Base-by-base conservation (phyloP, 768 basidiomycete species). In the Lactifluus pinguis region DNA sequence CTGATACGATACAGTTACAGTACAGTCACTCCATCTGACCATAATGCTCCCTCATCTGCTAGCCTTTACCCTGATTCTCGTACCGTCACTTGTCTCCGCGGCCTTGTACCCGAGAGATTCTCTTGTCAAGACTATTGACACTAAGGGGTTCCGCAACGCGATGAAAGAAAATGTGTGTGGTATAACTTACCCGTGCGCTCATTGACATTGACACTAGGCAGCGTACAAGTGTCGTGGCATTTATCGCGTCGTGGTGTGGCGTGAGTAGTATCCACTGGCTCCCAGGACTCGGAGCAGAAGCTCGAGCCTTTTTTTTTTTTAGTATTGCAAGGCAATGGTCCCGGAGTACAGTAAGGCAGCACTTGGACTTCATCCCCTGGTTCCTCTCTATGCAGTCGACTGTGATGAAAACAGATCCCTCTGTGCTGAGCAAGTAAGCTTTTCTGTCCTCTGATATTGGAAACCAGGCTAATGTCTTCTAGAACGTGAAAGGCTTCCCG, bases 201-300 rank as follows among this genome's bases (percentile, higher is more conserved):
- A 48, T 38, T 42, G 21, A 21, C 53, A 25, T 50, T 62, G 59
- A 53, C 44, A 44, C 44, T 6, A 30, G 50, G 10, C 66, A 92
- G 90, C 76, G 81, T 73, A 87, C 90, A 36, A 82, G 79, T 62
- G 72, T 94, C 69, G 86, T 95, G 17, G 94, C 92, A 1, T 97
- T 95, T 69, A 87, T 94, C 13, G 94, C 94, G n/a, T 89, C 92
- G 4, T 95, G 93, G 94, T 93, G 89, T 69, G 89, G 88, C 65
- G 88, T 90, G 71, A 70, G 87, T 75, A 13, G 5, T 29, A 15
- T 21, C 29, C 6, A n/a, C 15, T 53, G 36, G 10, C 13, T 10
- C 8, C 21, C 17, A 6, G 39, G 10, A 36, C 34, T 45, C 21
- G 6, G 6, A 42, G 21, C 8, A 29, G 21, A 44, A 14, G 17